Conservation (phyloP, 768 basidiomycete genomes). For the Tulasnella sp. region DNA sequence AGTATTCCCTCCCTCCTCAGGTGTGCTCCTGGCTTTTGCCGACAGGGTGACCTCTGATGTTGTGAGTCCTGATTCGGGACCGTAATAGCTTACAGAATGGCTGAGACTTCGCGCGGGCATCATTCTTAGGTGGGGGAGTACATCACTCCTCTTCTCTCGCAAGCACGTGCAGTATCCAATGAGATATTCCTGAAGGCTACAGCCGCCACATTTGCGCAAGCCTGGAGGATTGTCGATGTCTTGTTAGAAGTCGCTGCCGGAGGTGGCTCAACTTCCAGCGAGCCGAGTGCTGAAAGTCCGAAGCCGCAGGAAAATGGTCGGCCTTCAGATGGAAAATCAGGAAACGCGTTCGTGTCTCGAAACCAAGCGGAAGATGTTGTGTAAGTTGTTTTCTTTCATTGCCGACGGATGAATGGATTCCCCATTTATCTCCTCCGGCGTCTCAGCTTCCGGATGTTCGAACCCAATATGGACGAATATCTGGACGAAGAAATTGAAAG, state of each 20-base stretch:
- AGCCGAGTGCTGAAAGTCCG: background rate
- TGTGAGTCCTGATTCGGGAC: slow-evolving; percentile 43
- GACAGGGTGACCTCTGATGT: slow-evolving; percentile 84
- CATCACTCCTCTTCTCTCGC: slow-evolving; percentile 67
- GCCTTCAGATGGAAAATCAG: slow-evolving; percentile 36
- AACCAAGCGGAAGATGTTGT: slow-evolving; percentile 76
- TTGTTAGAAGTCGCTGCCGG: slow-evolving; percentile 53
- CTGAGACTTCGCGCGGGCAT: slow-evolving; percentile 16
- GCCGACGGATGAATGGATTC: background rate
- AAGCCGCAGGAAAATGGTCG: slow-evolving; percentile 22
- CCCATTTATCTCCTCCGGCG: background rate
- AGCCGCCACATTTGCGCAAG: slow-evolving; percentile 85
- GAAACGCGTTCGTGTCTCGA: slow-evolving; percentile 40
- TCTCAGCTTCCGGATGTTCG: slow-evolving; percentile 86
- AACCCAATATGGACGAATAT: slow-evolving; percentile 95
- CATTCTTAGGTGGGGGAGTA: slow-evolving; percentile 75
- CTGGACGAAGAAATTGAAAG: slow-evolving; percentile 89
- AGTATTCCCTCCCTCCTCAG: slow-evolving; percentile 78
- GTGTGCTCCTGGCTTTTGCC: slow-evolving; percentile 75
- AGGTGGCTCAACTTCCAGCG: slow-evolving; percentile 34
- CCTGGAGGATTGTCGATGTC: slow-evolving; percentile 79
- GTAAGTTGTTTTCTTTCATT: slow-evolving; percentile 44
- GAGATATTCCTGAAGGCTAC: slow-evolving; percentile 75
- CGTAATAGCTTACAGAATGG: background rate
- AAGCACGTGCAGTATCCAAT: slow-evolving; percentile 69